Percentiles rank a stretch among this genome's conserved stretches.
Evolutionary conservation across 2,329 filamentous ascomycete species (phyloP).

Genomic region (Helotiales sp.): DNA sequence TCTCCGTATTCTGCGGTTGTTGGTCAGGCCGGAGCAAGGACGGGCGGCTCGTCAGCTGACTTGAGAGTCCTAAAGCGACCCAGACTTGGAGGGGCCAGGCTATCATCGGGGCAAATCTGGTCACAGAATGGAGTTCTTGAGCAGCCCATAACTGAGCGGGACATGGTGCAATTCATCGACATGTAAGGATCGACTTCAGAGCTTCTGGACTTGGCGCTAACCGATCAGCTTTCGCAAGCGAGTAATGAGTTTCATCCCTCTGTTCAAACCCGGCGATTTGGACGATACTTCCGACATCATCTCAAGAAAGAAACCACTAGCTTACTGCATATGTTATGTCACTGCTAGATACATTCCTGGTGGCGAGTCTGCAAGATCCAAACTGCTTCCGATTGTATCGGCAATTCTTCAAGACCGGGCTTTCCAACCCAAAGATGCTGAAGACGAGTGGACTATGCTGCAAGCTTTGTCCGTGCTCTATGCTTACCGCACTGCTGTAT

Average conservation of each 20-base stretch:
- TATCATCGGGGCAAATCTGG: not conserved
- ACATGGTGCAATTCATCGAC: slow-evolving; percentile 23
- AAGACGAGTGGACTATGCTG: slow-evolving; percentile 16
- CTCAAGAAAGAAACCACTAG: slow-evolving; percentile 13
- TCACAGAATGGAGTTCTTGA: not conserved
- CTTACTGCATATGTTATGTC: slow-evolving; percentile 25
- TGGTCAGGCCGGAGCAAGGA: not conserved
- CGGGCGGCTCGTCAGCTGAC: not conserved
- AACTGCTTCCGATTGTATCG: slow-evolving; percentile 10
- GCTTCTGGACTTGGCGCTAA: not conserved
- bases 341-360: slow-evolving; percentile 24
- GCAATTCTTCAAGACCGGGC: slow-evolving; percentile 13
- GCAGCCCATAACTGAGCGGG: slow-evolving; percentile 4
- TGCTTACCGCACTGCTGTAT: slow-evolving; percentile 15
- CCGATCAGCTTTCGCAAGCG: slow-evolving; percentile 9
- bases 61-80: not conserved
- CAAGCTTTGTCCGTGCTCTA: slow-evolving; percentile 25
- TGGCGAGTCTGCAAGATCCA: slow-evolving; percentile 5
- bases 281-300: slow-evolving; percentile 13
- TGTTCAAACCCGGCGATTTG: slow-evolving; percentile 15
- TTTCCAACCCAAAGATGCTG: slow-evolving; percentile 1
- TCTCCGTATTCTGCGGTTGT: not conserved
- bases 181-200: slow-evolving; percentile 11
- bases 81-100: not conserved
- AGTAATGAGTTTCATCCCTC: slow-evolving; percentile 19